A percentile compares a stretch with the other conserved stretches of the same genome.
phyloP scores from a whole-genome alignment of 352 stramenopile species.

The Pythium monospermum region DNA sequence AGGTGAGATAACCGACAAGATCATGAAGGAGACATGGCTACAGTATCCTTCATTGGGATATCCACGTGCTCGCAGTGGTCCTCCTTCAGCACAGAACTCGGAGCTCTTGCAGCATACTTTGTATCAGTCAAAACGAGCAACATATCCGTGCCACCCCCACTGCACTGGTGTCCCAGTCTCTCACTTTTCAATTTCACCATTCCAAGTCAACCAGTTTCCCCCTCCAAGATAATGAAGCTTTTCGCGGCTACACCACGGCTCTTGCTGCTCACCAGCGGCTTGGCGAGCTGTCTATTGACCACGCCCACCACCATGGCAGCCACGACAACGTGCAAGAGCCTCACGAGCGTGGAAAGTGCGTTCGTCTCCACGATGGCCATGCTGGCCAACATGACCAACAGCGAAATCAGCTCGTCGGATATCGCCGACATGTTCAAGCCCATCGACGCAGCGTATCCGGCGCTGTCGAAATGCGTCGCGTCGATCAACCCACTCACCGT shows the following conservation, averaged over 20 bases:
- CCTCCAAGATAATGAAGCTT: not conserved
- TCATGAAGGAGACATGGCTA: no score
- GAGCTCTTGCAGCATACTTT: no score
- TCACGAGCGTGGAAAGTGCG: slow-evolving; percentile 18
- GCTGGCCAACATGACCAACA: not conserved
- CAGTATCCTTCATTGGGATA: no score
- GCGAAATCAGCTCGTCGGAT: slow-evolving; percentile 10
- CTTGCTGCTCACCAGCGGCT: not conserved
- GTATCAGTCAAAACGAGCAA: no score
- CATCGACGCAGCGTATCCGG: slow-evolving; percentile 26
- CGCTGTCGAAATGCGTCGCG: slow-evolving; percentile 37
- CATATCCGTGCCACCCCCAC: not conserved
- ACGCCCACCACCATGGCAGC: not conserved
- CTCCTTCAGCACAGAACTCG: no score
- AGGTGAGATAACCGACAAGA: no score
- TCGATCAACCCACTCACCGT: slow-evolving; percentile 28
- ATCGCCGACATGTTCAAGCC: slow-evolving; percentile 19
- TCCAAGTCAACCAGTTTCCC: not conserved
- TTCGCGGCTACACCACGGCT: not conserved
- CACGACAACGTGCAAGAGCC: slow-evolving; percentile 16
- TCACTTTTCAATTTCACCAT: not conserved
- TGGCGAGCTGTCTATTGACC: no score
- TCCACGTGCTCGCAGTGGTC: no score
- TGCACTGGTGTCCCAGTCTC: not conserved
- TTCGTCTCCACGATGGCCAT: slow-evolving; percentile 8